A percentile compares a stretch with the other conserved stretches of the same genome.
Conservation (phyloP, 1,284 basidiomycete genomes). For the Stygiomarasmius scandens region DNA sequence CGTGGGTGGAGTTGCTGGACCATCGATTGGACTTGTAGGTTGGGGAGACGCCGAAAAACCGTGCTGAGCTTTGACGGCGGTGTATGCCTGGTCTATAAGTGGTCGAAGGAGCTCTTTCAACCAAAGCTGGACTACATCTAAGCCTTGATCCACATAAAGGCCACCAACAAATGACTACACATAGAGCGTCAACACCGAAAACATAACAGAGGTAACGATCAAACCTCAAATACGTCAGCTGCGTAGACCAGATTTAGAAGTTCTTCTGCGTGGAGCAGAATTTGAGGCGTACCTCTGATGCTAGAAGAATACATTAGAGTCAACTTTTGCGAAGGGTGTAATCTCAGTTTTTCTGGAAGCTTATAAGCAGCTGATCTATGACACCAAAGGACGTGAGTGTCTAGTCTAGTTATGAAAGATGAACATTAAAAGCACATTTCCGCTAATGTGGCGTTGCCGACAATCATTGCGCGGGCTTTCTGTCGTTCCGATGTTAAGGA, state of each 20-base stretch:
- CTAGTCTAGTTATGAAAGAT: no score
- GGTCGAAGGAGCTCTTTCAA: slow-evolving; percentile 62
- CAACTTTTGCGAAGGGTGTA: slow-evolving; percentile 72
- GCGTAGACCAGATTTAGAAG: slow-evolving; percentile 2
- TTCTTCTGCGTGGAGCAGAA: background rate
- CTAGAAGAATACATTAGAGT: slow-evolving; percentile 64
- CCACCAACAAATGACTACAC: slow-evolving; percentile 76
- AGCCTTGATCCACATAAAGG: slow-evolving; percentile 67
- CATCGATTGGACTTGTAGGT: no score
- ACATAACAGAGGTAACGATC: slow-evolving; percentile 15
- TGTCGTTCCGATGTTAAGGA: slow-evolving; percentile 26
- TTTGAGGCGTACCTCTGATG: slow-evolving; percentile 61
- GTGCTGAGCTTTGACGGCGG: slow-evolving; percentile 62
- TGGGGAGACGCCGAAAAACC: slow-evolving; percentile 44
- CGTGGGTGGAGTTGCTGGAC: background rate
- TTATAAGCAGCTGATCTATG: slow-evolving; percentile 62
- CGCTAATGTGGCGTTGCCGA: slow-evolving; percentile 73
- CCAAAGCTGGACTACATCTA: slow-evolving; percentile 58
- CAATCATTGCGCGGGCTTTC: slow-evolving; percentile 75
- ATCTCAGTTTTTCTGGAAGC: slow-evolving; percentile 57
- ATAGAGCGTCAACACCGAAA: slow-evolving; percentile 10
- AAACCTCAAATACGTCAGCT: slow-evolving; percentile 79
- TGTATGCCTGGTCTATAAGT: slow-evolving; percentile 63
- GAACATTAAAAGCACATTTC: slow-evolving; percentile 51
- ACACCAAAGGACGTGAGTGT: background rate